phyloP scores from a whole-genome alignment of 768 basidiomycete species.

The Lentinula aciculospora region DNA sequence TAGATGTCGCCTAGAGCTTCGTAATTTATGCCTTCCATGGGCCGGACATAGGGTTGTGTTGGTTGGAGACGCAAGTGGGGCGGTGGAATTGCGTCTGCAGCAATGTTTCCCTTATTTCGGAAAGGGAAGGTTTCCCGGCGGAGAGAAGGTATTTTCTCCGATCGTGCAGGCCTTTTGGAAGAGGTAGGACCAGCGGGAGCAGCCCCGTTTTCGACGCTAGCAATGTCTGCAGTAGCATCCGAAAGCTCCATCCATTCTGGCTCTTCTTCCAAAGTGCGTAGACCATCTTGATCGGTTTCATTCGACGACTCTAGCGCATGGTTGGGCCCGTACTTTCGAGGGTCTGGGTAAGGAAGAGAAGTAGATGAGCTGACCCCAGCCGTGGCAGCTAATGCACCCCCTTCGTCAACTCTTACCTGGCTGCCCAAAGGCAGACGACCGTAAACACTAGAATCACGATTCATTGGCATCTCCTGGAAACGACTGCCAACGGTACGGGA shows the following conservation, averaged over 20 bases:
- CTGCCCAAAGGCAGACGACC: conserved; percentile 60
- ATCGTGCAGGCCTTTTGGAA: conserved; percentile 23
- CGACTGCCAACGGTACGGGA: conserved; percentile 61
- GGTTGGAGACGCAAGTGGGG: conserved; percentile 67
- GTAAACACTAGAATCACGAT: conserved; percentile 50
- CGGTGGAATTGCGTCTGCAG: conserved; percentile 39
- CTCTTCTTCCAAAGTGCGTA: conserved; percentile 19
- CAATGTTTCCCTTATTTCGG: conserved; percentile 25
- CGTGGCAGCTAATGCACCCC: conserved; percentile 41
- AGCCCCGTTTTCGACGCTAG: conserved; percentile 20
- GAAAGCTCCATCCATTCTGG: conserved; percentile 62
- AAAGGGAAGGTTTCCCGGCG: conserved; percentile 64
- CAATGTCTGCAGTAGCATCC: conserved; percentile 35
- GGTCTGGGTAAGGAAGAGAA: conserved; percentile 45
- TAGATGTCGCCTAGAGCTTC: conserved; percentile 64
- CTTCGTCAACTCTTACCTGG: conserved; percentile 45
- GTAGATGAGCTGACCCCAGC: conserved; percentile 18
- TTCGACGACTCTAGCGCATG: conserved; percentile 25
- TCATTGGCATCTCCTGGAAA: conserved; percentile 58
- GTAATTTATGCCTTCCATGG: conserved; percentile 65
- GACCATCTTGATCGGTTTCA: conserved; percentile 24
- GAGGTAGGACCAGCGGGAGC: conserved; percentile 25
- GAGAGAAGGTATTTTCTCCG: conserved; percentile 26
- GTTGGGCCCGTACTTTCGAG: conserved; percentile 50
- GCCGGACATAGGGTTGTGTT: conserved; percentile 66